Evolutionary conservation across 805 yeast species (phyloP).

Genomic region (Saccharomycopsis schoenii): DNA sequence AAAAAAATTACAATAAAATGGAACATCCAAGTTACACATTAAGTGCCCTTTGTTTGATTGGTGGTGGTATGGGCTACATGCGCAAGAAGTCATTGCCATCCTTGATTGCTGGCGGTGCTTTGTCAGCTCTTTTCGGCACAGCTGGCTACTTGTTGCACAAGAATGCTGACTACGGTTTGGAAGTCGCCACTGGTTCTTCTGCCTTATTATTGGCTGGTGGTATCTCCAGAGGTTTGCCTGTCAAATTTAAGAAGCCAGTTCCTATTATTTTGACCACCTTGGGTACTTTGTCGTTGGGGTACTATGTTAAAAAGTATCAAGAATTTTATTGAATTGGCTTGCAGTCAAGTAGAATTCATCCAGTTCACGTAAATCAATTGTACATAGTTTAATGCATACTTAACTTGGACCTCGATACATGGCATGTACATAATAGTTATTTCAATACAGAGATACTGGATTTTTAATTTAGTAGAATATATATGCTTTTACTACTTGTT

Average conservation of each 20-base stretch:
- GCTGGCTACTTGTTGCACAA: constrained; percentile 67
- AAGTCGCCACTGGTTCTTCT: constrained; percentile 68
- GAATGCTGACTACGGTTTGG: constrained; percentile 73
- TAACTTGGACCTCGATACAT: too few species aligned
- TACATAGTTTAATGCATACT: neutral
- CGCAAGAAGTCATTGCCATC: constrained; percentile 73
- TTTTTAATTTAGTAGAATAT: too few species aligned
- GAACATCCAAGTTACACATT: constrained; percentile 74
- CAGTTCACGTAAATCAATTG: neutral
- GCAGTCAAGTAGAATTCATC: neutral
- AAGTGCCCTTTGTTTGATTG: constrained; percentile 56
- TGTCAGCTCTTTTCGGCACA: constrained; percentile 50
- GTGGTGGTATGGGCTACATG: constrained; percentile 61
- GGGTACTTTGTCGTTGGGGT: constrained; percentile 55
- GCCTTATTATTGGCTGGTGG: constrained; percentile 60
- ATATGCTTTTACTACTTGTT: too few species aligned
- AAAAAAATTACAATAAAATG: constrained; percentile 26
- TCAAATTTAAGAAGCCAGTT: constrained; percentile 58
- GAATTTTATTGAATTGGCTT: constrained; percentile 42
- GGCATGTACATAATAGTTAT: too few species aligned
- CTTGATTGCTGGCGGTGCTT: constrained; percentile 60
- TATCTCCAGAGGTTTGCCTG: constrained; percentile 54
- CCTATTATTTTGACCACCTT: constrained; percentile 56
- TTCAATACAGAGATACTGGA: too few species aligned
- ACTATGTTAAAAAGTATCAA: constrained; percentile 66